Conservation (phyloP, 1,139 yeast species). For the Candida glucosophila region DNA sequence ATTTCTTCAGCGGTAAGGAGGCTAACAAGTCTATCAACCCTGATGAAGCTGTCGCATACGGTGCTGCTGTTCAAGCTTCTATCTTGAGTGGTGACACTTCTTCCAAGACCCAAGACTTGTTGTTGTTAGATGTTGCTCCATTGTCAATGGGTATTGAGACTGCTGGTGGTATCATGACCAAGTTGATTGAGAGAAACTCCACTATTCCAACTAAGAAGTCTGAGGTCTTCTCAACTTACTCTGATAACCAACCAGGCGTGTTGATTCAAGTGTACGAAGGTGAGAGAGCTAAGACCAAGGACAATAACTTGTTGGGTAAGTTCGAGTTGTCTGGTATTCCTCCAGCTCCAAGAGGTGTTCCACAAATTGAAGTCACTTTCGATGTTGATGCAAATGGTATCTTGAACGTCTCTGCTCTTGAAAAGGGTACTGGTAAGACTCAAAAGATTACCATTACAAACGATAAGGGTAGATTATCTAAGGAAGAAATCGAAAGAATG, state of each 20-base stretch:
- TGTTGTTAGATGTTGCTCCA: slow-evolving; percentile 87
- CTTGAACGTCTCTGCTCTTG: slow-evolving; percentile 86
- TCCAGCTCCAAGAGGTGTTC: slow-evolving; percentile 97
- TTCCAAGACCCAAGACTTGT: slow-evolving; percentile 72
- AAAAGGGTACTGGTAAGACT: slow-evolving; percentile 85
- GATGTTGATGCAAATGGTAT: slow-evolving; percentile 94
- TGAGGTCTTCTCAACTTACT: slow-evolving; percentile 93
- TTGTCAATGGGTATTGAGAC: slow-evolving; percentile 94
- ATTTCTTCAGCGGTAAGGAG: slow-evolving; percentile 96
- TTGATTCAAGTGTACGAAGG: slow-evolving; percentile 95
- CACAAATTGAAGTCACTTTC: slow-evolving; percentile 93
- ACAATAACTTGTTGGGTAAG: slow-evolving; percentile 91
- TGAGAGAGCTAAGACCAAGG: slow-evolving; percentile 94
- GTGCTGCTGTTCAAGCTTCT: slow-evolving; percentile 99
- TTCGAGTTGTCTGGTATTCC: slow-evolving; percentile 94
- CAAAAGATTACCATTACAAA: slow-evolving; percentile 43
- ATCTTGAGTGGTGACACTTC: slow-evolving; percentile 56
- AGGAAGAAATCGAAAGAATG: slow-evolving; percentile 46
- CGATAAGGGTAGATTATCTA: slow-evolving; percentile 45
- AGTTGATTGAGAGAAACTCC: slow-evolving; percentile 92
- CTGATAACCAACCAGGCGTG: slow-evolving; percentile 96
- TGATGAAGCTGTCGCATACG: slow-evolving; percentile 97
- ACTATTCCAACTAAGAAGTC: slow-evolving; percentile 96
- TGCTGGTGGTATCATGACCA: slow-evolving; percentile 97
- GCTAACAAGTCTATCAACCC: slow-evolving; percentile 95